These are phyloP conservation scores for Botrytis deweyae DNA, from an alignment of 2,329 filamentous ascomycete species.

Conservation along the genomic window DNA sequence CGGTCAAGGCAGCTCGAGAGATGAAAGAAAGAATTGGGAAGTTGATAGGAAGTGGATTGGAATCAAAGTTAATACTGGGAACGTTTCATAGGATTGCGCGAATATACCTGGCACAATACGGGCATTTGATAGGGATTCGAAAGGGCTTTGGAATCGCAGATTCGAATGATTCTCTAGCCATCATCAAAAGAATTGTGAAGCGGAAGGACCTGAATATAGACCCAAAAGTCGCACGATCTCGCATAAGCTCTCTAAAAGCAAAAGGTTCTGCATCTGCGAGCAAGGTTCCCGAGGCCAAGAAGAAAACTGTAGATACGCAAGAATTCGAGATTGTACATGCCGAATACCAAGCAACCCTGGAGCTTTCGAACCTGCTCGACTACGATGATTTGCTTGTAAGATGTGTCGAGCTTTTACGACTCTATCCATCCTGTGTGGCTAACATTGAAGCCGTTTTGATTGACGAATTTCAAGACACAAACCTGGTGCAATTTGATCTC, in stretches of 20 bases:
- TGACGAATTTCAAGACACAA: slow-evolving; percentile 97
- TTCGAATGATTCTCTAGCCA: slow-evolving; percentile 72
- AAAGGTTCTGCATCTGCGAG: slow-evolving; percentile 44
- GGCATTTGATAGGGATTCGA: slow-evolving; percentile 76
- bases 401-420: slow-evolving; percentile 74
- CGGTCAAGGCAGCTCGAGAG: slow-evolving; percentile 88
- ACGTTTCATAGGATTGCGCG: slow-evolving; percentile 94
- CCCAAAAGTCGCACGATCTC: slow-evolving; percentile 64
- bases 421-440: slow-evolving; percentile 75
- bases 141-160: slow-evolving; percentile 91
- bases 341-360: slow-evolving; percentile 76
- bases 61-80: slow-evolving; percentile 77
- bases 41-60: slow-evolving; percentile 74
- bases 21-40: slow-evolving; percentile 87
- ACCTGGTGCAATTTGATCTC: slow-evolving; percentile 89
- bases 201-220: slow-evolving; percentile 68
- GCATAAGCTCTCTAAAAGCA: slow-evolving; percentile 71
- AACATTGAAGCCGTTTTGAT: slow-evolving; percentile 91
- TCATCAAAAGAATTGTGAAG: slow-evolving; percentile 81
- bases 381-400: slow-evolving; percentile 89
- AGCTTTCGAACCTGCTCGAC: slow-evolving; percentile 78
- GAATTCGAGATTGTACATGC: slow-evolving; percentile 70
- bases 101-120: slow-evolving; percentile 80
- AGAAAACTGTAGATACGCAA: slow-evolving; percentile 50
- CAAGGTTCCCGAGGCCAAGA: slow-evolving; percentile 10